Base-by-base conservation (phyloP, 352 stramenopile genomes). In the Stramenopiles sp. region DNA sequence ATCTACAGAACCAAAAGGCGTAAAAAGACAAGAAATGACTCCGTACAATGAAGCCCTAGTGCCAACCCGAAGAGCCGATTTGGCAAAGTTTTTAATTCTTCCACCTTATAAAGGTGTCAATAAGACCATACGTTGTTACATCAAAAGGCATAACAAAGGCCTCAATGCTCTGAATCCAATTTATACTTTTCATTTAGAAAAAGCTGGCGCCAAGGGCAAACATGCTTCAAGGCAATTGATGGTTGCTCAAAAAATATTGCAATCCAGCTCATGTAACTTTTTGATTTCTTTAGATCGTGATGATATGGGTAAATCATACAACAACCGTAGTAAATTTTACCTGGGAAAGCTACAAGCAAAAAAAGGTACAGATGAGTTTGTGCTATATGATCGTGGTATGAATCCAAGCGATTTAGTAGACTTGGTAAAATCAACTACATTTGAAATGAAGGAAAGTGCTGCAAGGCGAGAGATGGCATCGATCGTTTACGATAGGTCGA, bases 331-430 rank as follows among this genome's bases (percentile, higher is more conserved):
- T 74, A 88, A 92, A 74, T 88, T 93, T 79, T 94, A 92, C 82
- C 84, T 94, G 7, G 90, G 89, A 0, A 94, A 94, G 79, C 80
- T 94, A 13, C 88, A 88, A 1, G 91, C 88, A 1, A 91, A 87
- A 13, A 90, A 85, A 23, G 89, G 81, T 53, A 77, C 79, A 27
- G 89, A 90, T 86, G 90, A 94, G 78, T 94, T 93, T 53, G 86
- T 82, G 76, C 78, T 94, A 73, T 94, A 92, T 80, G 89, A 93
- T 79, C 86, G 91, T 80, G 89, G 89, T 53, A 86, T 90, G 81
- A 94, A 92, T 78, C 88, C 89, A 0, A 89, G 91, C 69, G 89
- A 94, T 79, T 80, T 93, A 23, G 53, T 69, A 27, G 88, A 92
- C 74, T 90, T 88, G 13, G 87, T 92, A 78, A 90, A n/a, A 13